Evolutionary conservation across 2,329 filamentous ascomycete species (phyloP).

Genomic region (Fusarium robinianum): DNA sequence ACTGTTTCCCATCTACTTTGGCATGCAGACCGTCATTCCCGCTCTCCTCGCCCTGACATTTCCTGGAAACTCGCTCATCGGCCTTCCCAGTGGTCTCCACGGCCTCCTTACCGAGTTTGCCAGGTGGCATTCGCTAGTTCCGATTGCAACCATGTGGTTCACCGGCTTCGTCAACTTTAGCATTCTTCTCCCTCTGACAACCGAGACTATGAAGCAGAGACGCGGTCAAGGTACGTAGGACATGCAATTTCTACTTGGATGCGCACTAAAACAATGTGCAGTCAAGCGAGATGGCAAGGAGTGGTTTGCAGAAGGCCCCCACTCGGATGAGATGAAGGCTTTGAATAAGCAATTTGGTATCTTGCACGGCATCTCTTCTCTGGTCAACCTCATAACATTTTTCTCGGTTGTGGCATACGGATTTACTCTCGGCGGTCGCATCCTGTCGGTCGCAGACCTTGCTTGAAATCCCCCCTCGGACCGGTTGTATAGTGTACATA

Average conservation of each 20-base stretch:
- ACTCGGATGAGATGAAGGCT: conserved; percentile 81
- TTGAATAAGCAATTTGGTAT: conserved; percentile 79
- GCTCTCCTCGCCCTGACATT: conserved; percentile 77
- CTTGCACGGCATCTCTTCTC: conserved; percentile 79
- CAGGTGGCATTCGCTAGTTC: conserved; percentile 66
- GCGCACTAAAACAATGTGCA: conserved; percentile 38
- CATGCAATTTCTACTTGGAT: neutral
- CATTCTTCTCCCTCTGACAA: conserved; percentile 75
- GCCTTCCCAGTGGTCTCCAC: conserved; percentile 52
- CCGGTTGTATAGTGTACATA: too few relatives aligned
- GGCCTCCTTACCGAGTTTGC: conserved; percentile 65
- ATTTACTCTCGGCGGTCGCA: conserved; percentile 67
- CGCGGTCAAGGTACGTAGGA: conserved; percentile 72
- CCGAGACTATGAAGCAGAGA: conserved; percentile 72
- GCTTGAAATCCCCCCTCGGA: conserved; percentile 29
- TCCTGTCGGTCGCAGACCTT: conserved; percentile 50
- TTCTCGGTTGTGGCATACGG: conserved; percentile 77
- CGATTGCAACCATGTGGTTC: conserved; percentile 71
- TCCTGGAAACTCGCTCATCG: conserved; percentile 62
- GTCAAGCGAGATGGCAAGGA: conserved; percentile 90
- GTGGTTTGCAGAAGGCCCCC: conserved; percentile 76
- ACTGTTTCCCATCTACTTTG: conserved; percentile 88
- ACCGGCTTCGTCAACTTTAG: conserved; percentile 72
- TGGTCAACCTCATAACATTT: conserved; percentile 76
- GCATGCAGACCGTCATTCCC: conserved; percentile 77